Conservation (phyloP, 257 asterid species). For the Rehmannia glutinosa region DNA sequence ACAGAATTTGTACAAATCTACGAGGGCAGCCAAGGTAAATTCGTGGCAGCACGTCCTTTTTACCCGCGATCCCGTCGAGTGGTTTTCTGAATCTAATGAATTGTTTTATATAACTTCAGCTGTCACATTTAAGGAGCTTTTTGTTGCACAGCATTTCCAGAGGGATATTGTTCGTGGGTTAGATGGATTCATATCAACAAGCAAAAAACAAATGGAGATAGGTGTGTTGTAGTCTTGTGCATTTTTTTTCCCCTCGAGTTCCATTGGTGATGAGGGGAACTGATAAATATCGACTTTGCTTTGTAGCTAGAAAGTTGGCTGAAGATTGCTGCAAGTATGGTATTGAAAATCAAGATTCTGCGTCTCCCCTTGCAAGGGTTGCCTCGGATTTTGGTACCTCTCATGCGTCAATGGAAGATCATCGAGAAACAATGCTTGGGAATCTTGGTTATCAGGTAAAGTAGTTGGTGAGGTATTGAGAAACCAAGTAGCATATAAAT, state of each 20-base stretch:
- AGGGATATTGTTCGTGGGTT: slow-evolving; percentile 84
- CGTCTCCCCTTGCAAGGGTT: slow-evolving; percentile 56
- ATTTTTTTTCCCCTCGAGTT: slow-evolving; percentile 16
- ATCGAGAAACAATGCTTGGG: slow-evolving; percentile 79
- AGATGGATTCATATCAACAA: slow-evolving; percentile 65
- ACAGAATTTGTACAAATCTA: slow-evolving; percentile 78
- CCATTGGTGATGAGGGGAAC: slow-evolving; percentile 12
- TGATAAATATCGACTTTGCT: slow-evolving; percentile 25
- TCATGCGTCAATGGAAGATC: slow-evolving; percentile 80
- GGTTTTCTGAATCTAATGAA: slow-evolving; percentile 39
- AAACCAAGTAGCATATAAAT: too few species aligned
- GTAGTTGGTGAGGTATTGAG: not conserved
- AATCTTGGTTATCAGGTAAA: slow-evolving; percentile 73
- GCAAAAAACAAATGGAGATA: slow-evolving; percentile 85
- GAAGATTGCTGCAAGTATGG: slow-evolving; percentile 93
- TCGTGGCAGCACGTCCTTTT: slow-evolving; percentile 17
- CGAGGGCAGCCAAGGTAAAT: slow-evolving; percentile 85
- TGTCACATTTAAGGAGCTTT: slow-evolving; percentile 57
- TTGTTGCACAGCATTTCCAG: slow-evolving; percentile 97
- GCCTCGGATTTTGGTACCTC: slow-evolving; percentile 77
- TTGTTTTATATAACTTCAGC: slow-evolving; percentile 45
- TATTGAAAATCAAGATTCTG: slow-evolving; percentile 69
- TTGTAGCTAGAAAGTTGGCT: slow-evolving; percentile 76
- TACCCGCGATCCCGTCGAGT: slow-evolving; percentile 1
- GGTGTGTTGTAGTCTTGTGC: slow-evolving; percentile 36